phyloP scores from a whole-genome alignment of 805 yeast genomes.

The Yamadazyma laniorum region DNA sequence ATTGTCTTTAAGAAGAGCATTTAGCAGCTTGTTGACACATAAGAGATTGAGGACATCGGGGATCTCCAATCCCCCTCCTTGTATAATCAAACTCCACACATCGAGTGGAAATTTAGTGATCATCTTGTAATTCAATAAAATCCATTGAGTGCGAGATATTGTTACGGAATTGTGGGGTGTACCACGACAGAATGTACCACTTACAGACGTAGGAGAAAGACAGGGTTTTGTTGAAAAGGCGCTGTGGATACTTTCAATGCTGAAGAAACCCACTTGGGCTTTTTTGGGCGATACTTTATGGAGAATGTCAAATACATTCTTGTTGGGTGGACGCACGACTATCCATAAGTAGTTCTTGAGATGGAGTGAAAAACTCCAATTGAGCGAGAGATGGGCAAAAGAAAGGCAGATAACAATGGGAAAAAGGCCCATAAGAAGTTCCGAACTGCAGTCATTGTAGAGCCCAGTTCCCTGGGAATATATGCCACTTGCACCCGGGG shows the following conservation, averaged over 20 bases:
- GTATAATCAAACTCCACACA: slow-evolving; percentile 17
- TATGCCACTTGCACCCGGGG: slow-evolving; percentile 87
- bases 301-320: too few species aligned
- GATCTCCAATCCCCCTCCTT: slow-evolving; percentile 9
- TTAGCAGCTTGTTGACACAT: slow-evolving; percentile 6
- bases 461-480: slow-evolving; percentile 83
- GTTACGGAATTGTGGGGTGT: slow-evolving; percentile 1
- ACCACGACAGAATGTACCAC: too few species aligned
- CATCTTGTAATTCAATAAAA: too few species aligned
- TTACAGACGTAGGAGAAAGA: too few species aligned
- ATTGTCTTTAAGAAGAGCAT: slow-evolving; percentile 9
- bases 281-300: too few species aligned
- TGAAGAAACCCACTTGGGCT: too few species aligned
- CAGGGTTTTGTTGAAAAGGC: too few species aligned
- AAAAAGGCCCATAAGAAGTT: slow-evolving; percentile 35
- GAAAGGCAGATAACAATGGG: slow-evolving; percentile 24
- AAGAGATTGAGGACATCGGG: slow-evolving; percentile 14
- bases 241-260: too few species aligned
- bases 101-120: slow-evolving; percentile 15
- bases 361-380: slow-evolving; percentile 2
- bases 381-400: slow-evolving; percentile 28
- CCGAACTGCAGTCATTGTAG: slow-evolving; percentile 56
- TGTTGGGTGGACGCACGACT: too few species aligned
- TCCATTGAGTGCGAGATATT: too few species aligned
- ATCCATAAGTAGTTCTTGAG: not conserved